Base-by-base conservation (phyloP, 2,329 filamentous ascomycete genomes). In the Scopulariopsis brevicaulis region DNA sequence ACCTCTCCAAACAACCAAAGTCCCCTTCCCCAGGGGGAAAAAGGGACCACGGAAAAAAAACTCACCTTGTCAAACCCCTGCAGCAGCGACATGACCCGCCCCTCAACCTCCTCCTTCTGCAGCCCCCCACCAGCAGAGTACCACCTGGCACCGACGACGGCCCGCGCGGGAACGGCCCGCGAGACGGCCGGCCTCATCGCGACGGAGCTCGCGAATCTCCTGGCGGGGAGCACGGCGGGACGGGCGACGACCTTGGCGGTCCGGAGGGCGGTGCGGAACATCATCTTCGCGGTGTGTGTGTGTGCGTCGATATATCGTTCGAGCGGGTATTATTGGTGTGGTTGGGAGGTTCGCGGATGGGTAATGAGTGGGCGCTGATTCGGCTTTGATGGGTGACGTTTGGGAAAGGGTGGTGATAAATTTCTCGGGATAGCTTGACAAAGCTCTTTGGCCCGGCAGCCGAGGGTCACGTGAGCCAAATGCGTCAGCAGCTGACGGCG, bases 61-160 rank as follows among this genome's bases (percentile, higher is more conserved):
- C 69, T 64, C 63, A 74, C 72, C 88, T 99, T 99, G 79, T 99
- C 94, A 73, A 97, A 99, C 73, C 92, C 93, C 78, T 91, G 87
- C 74, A 99, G 75, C 68, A 99, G 80, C 74, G 90, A 89, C 73
- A 96, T 82, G 80, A 97, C 96, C 71, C 93, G 85, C 61, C 89
- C 90, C 78, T 95, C 87, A 59, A 96, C 89, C 78, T 96, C 90
- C 59, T 85, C 79, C 80, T 91, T 87, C 68, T 83, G 80, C 64
- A 97, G 83, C 65, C 86, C 85, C 63, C 86, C 83, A 60, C 82
- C 85, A 57, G 93, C 89, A 65, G 92, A 90, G 79, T 99, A 99
- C 79, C 85, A 88, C 76, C 94, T 81, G 71, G 86, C 80, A 75
- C 85, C 82, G 68, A 82, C 79, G 64, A 83, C 77, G 70, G 71